Conservation (phyloP, 2,329 filamentous ascomycete genomes). For the Alternaria brassicae region DNA sequence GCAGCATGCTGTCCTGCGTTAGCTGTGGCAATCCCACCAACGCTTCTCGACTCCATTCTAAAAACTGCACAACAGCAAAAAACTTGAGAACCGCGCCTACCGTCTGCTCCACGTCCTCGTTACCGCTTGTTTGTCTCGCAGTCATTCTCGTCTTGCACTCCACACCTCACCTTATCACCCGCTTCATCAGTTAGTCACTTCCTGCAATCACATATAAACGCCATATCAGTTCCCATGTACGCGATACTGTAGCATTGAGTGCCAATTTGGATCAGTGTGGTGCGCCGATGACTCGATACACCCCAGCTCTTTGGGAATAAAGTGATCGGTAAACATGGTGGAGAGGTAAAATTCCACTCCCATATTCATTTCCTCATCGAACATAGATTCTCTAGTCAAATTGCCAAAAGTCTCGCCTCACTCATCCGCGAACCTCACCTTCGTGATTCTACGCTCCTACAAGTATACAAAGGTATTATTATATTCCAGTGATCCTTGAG, state of each 20-base stretch:
- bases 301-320: background rate
- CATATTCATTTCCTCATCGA: background rate
- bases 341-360: background rate
- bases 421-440: background rate
- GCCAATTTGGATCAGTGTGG: background rate
- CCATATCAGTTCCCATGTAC: background rate
- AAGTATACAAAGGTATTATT: background rate
- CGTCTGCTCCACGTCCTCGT: no score
- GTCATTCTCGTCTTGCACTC: no score
- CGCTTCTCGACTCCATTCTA: no score
- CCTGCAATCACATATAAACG: background rate
- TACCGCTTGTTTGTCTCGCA: no score
- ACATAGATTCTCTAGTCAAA: background rate
- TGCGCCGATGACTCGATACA: background rate
- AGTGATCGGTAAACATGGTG: background rate
- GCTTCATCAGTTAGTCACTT: no score
- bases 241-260: background rate
- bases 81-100: no score
- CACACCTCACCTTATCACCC: no score
- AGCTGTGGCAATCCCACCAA: no score
- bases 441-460: background rate
- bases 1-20: no score
- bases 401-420: background rate
- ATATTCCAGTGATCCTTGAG: background rate
- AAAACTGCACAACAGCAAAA: no score